Conservation (phyloP, 148 eudicot species). For the Diospyros lotus region DNA sequence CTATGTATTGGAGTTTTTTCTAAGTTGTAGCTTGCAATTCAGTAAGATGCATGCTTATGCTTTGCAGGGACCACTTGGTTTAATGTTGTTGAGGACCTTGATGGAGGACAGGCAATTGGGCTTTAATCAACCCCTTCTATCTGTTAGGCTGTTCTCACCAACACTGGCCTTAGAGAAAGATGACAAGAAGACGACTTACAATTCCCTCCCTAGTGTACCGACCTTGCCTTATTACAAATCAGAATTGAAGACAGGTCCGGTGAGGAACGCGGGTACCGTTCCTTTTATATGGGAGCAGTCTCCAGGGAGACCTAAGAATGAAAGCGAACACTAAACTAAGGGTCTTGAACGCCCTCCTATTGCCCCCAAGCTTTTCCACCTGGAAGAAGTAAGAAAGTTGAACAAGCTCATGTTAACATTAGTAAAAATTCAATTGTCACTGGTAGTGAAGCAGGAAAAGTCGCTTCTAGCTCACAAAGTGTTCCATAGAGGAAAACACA, state of each 20-base stretch:
- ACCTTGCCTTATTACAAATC: constrained; percentile 55
- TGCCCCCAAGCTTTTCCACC: constrained; percentile 73
- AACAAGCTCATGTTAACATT: constrained; percentile 19
- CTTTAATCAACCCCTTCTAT: constrained; percentile 59
- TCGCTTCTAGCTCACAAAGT: constrained; percentile 13
- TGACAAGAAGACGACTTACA: constrained; percentile 22
- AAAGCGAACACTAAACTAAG: constrained; percentile 24
- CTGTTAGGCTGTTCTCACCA: constrained; percentile 72
- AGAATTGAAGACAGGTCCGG: constrained; percentile 72
- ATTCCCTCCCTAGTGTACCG: constrained; percentile 24
- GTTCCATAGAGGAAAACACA: constrained; percentile 24
- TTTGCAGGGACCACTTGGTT: constrained; percentile 14
- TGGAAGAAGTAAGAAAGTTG: constrained; percentile 39
- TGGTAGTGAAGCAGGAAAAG: constrained; percentile 20
- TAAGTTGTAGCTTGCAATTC: background rate
- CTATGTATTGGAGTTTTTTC: background rate
- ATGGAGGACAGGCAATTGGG: constrained; percentile 73
- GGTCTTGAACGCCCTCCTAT: constrained; percentile 27
- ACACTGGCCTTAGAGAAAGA: constrained; percentile 19
- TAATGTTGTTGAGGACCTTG: constrained; percentile 22
- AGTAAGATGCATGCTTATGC: background rate
- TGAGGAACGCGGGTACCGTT: constrained; percentile 68
- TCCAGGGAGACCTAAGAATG: constrained; percentile 79
- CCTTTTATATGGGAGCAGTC: constrained; percentile 83
- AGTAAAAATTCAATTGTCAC: constrained; percentile 18